Conservation (phyloP, 352 stramenopile genomes). For the Globisporangium yorkense region DNA sequence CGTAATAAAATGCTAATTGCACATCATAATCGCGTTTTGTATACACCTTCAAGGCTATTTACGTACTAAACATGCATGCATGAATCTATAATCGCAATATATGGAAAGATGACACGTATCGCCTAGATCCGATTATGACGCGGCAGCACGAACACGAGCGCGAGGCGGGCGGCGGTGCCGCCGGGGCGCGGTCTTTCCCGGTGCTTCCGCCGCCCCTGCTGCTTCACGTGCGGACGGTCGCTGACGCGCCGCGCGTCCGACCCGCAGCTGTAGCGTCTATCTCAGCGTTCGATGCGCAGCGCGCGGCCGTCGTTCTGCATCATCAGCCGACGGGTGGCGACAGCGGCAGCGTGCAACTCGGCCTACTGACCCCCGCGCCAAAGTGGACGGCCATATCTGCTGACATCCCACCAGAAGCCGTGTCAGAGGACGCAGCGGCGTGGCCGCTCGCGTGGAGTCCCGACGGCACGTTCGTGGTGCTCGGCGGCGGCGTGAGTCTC, state of each 20-base stretch:
- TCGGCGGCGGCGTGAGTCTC: conserved; percentile 28
- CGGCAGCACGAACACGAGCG: conserved; percentile 4
- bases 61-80: too few species aligned
- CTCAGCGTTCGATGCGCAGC: conserved; percentile 13
- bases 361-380: not conserved
- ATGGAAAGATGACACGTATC: too few species aligned
- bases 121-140: conserved; percentile 6
- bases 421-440: not conserved
- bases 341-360: not conserved
- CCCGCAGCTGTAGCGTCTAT: not conserved
- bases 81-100: too few species aligned
- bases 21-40: too few species aligned
- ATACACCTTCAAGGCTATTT: too few species aligned
- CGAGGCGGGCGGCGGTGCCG: too few species aligned
- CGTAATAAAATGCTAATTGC: too few species aligned
- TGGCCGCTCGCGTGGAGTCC: conserved; percentile 51
- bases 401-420: not conserved
- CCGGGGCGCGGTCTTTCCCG: not conserved
- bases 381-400: not conserved
- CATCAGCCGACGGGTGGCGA: not conserved
- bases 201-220: not conserved
- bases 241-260: not conserved
- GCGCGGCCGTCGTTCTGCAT: conserved; percentile 26
- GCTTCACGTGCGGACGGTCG: not conserved
- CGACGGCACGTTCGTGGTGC: conserved; percentile 41